Conservation (phyloP, 2,329 filamentous ascomycete genomes). For the Alternaria triticimaculans region DNA sequence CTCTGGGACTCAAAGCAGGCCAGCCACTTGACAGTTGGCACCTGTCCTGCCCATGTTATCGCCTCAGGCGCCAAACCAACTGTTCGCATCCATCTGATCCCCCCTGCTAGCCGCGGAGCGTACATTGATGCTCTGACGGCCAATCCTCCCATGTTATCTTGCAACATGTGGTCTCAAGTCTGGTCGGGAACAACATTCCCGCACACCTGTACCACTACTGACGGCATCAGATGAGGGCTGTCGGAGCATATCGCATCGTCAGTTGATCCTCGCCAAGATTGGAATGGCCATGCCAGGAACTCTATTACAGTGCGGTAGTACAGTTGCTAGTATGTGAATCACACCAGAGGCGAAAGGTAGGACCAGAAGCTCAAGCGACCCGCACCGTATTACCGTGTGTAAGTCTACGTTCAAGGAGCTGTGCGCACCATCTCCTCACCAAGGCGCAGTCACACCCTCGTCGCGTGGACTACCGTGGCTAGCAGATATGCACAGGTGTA, state of each 20-base stretch:
- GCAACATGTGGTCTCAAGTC: slow-evolving; percentile 36
- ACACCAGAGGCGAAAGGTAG: slow-evolving; percentile 23
- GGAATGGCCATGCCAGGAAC: slow-evolving; percentile 20
- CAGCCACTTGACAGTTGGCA: slow-evolving; percentile 35
- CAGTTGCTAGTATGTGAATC: slow-evolving; percentile 20
- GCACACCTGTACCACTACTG: slow-evolving; percentile 38
- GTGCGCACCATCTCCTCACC: slow-evolving; percentile 11
- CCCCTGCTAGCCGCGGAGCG: slow-evolving; percentile 16
- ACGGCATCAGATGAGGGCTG: slow-evolving; percentile 32
- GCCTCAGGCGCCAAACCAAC: slow-evolving; percentile 46
- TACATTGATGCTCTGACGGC: slow-evolving; percentile 7
- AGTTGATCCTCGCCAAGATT: slow-evolving; percentile 14
- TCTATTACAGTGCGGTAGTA: slow-evolving; percentile 22
- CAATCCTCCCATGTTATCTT: slow-evolving; percentile 15
- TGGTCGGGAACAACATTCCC: slow-evolving; percentile 19
- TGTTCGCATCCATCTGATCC: slow-evolving; percentile 44
- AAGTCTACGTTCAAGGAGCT: slow-evolving; percentile 10
- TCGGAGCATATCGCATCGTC: slow-evolving; percentile 22
- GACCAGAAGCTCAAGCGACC: slow-evolving; percentile 37
- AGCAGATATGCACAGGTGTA: slow-evolving; percentile 46
- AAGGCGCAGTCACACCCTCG: slow-evolving; percentile 37
- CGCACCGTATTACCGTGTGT: slow-evolving; percentile 34
- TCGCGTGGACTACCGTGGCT: slow-evolving; percentile 44
- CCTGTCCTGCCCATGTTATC: slow-evolving; percentile 23
- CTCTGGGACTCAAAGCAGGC: slow-evolving; percentile 14